A percentile compares a stretch with the other conserved stretches of the same genome.
Conservation (phyloP, 2,329 filamentous ascomycete genomes). For the Ophiostoma triangulosporum region DNA sequence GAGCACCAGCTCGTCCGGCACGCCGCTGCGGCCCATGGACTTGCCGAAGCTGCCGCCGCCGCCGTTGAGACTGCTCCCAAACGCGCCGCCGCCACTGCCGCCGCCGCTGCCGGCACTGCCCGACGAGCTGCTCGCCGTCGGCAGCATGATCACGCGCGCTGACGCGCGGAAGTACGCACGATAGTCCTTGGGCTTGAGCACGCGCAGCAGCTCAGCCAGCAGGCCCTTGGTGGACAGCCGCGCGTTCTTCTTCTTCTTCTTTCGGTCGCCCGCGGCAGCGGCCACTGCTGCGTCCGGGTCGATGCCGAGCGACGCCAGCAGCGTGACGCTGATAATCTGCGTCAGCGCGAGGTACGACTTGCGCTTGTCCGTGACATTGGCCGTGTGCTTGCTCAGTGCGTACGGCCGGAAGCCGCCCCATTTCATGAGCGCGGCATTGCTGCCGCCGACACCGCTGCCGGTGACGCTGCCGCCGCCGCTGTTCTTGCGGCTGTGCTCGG, state of each 20-base stretch:
- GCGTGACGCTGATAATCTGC: slow-evolving; percentile 9
- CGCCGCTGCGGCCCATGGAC: background rate
- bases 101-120: background rate
- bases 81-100: background rate
- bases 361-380: slow-evolving; percentile 12
- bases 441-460: background rate
- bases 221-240: slow-evolving; percentile 11
- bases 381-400: slow-evolving; percentile 10
- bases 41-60: background rate
- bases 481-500: slow-evolving; percentile 6
- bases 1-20: slow-evolving; percentile 11
- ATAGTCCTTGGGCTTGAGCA: slow-evolving; percentile 15
- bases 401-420: slow-evolving; percentile 10
- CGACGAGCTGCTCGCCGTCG: background rate
- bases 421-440: slow-evolving; percentile 8
- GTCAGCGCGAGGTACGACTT: slow-evolving; percentile 12
- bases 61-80: background rate
- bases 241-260: background rate
- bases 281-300: slow-evolving; percentile 1
- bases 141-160: slow-evolving; percentile 13
- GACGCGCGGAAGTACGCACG: slow-evolving; percentile 14
- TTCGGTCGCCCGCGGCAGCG: background rate
- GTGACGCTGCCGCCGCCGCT: background rate
- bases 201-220: slow-evolving; percentile 12
- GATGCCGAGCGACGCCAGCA: slow-evolving; percentile 6